Base-by-base conservation (phyloP, 106 monocot genomes). In the Dactylorhiza incarnata region DNA sequence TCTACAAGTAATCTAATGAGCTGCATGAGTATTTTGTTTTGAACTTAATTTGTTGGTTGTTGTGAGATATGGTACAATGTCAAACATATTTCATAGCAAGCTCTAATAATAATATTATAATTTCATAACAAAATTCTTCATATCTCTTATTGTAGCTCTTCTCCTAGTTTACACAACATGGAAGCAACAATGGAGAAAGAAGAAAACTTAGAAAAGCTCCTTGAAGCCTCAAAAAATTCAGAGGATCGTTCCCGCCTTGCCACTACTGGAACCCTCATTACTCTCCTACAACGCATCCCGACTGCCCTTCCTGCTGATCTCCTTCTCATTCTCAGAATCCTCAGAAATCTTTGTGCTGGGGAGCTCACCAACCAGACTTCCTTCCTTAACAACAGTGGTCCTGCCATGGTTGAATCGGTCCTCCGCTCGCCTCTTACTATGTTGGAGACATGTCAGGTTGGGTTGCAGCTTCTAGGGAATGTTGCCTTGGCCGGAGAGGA, bases 291-390 rank as follows among this genome's bases (percentile, higher is more conserved):
- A 72, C 55, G 51, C 48, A 80, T 86, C 59, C 67, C 72, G 48
- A 13, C 73, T 70, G 48, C 47, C 53, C 54, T 75, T 29, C 56
- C 63, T 58, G 49, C 72, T 12, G 45, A 48, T n/a, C 46, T 80
- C 48, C 70, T 95, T 55, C 79, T 51, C 48, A 67, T 13, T 56
- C 88, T 93, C 73, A 84, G 90, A 23, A 85, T 92, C 80, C 80
- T 95, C 61, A 81, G 92, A 0, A 95, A 95, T 77, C 88, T 95
- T 78, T 90, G 90, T 78, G 88, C 92, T 24, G 88, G 90, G 15
- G 88, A 85, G 6, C 12, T 26, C 55, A 49, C 82, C 74, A 77
- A 72, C 77, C 86, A 87, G 80, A 73, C 80, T 76, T 43, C 83
- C 83, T 92, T 95, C 74, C 9, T 92, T 50, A 49, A 63, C 17